phyloP scores from a whole-genome alignment of 2,329 filamentous ascomycete genomes.

The Nigrospora sphaerica region DNA sequence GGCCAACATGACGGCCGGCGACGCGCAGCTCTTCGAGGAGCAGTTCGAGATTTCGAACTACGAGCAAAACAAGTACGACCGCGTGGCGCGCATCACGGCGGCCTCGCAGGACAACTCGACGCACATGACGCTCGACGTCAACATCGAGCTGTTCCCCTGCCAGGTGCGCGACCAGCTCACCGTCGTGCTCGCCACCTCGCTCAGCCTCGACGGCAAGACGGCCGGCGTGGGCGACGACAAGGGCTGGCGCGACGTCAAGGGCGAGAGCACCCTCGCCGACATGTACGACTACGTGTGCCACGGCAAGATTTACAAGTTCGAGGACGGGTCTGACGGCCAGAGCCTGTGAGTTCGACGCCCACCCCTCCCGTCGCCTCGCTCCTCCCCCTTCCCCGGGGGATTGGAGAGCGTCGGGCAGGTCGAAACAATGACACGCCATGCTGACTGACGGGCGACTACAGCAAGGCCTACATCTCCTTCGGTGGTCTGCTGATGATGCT shows the following conservation, averaged over 20 bases:
- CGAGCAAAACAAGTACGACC: slow-evolving; percentile 88
- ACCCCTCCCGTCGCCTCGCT: neutral
- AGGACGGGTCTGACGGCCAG: slow-evolving; percentile 70
- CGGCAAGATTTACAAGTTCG: slow-evolving; percentile 84
- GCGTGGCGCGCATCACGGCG: slow-evolving; percentile 78
- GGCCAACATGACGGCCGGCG: slow-evolving; percentile 54
- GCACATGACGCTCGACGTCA: slow-evolving; percentile 82
- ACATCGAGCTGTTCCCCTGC: slow-evolving; percentile 84
- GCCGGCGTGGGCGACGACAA: slow-evolving; percentile 37
- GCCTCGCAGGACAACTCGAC: slow-evolving; percentile 69
- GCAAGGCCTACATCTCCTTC: slow-evolving; percentile 91
- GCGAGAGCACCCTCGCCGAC: slow-evolving; percentile 61
- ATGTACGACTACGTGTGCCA: slow-evolving; percentile 84
- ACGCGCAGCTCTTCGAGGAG: slow-evolving; percentile 91
- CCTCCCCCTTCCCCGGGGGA: too few species aligned
- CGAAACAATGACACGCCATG: too few species aligned
- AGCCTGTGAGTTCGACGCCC: slow-evolving; percentile 63
- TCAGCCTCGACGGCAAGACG: slow-evolving; percentile 69
- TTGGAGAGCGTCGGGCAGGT: too few species aligned
- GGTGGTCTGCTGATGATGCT: slow-evolving; percentile 86
- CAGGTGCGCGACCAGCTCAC: slow-evolving; percentile 67
- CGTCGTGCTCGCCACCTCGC: slow-evolving; percentile 75
- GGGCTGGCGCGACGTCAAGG: slow-evolving; percentile 73
- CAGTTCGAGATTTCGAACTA: slow-evolving; percentile 75
- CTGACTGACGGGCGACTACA: slow-evolving; percentile 26